Conservation (phyloP, 1,139 yeast genomes). For the Geotrichum carabidarum region DNA sequence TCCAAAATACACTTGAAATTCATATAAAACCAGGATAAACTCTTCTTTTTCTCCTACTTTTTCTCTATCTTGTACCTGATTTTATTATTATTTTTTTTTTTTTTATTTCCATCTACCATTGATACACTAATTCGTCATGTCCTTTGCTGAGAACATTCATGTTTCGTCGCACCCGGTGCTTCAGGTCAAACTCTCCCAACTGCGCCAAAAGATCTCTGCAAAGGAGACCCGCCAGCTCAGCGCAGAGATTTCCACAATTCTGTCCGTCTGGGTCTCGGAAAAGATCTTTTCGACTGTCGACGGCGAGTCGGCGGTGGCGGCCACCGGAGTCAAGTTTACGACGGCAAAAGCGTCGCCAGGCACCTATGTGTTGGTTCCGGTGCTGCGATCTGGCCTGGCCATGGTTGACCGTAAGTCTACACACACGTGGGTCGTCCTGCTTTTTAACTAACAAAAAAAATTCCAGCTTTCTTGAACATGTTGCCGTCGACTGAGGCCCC, state of each 20-base stretch:
- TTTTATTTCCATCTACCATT: neutral
- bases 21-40: too few relatives aligned
- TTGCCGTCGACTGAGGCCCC: slow-evolving; percentile 34
- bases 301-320: slow-evolving; percentile 21
- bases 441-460: neutral
- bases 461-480: slow-evolving; percentile 28
- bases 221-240: slow-evolving; percentile 28
- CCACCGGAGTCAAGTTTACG: slow-evolving; percentile 26
- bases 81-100: neutral
- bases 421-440: neutral
- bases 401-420: slow-evolving; percentile 29
- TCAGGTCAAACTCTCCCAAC: slow-evolving; percentile 30
- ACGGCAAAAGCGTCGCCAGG: slow-evolving; percentile 24
- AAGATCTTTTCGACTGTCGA: slow-evolving; percentile 20
- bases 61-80: too few relatives aligned
- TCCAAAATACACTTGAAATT: too few relatives aligned
- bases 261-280: slow-evolving; percentile 34
- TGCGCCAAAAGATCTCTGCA: slow-evolving; percentile 28
- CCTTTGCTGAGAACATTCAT: slow-evolving; percentile 25
- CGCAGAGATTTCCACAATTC: slow-evolving; percentile 30
- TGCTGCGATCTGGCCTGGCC: slow-evolving; percentile 36
- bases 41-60: too few relatives aligned
- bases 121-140: neutral
- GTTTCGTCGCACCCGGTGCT: slow-evolving; percentile 33
- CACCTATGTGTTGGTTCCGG: slow-evolving; percentile 32